Percentiles rank a stretch among this genome's conserved stretches.
Evolutionary conservation across 495 filamentous ascomycete species (phyloP).

Genomic region (Podospora pseudoanserina): DNA sequence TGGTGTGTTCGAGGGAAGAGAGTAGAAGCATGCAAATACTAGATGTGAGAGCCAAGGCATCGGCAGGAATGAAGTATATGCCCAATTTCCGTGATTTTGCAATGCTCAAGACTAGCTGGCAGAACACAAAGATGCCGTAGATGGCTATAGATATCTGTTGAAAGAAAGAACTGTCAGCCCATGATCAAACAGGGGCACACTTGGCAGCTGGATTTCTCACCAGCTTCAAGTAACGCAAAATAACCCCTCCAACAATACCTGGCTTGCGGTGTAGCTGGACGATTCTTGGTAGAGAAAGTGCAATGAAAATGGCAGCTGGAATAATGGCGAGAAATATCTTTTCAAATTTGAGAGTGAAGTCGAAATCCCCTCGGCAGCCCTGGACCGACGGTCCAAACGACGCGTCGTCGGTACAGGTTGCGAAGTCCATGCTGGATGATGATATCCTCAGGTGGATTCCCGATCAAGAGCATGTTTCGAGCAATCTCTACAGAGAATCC

Average conservation of each 20-base stretch:
- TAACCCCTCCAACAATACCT: conserved; percentile 33
- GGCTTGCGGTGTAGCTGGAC: conserved; percentile 33
- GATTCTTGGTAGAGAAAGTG: conserved; percentile 36
- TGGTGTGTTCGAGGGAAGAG: conserved; percentile 56
- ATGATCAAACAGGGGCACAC: not conserved
- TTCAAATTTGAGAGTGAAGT: conserved; percentile 49
- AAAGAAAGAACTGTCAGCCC: not conserved
- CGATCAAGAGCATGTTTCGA: not conserved
- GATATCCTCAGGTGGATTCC: not conserved
- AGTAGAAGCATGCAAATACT: conserved; percentile 39
- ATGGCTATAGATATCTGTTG: conserved; percentile 10
- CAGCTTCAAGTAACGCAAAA: conserved; percentile 37
- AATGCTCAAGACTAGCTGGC: conserved; percentile 31
- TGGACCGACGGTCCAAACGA: conserved; percentile 24
- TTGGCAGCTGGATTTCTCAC: conserved; percentile 20
- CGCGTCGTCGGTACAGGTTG: conserved; percentile 20
- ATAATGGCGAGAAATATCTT: conserved; percentile 44
- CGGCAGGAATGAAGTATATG: conserved; percentile 29
- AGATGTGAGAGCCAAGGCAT: conserved; percentile 31
- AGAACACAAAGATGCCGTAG: conserved; percentile 24
- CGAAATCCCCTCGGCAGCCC: conserved; percentile 36
- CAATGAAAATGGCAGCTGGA: conserved; percentile 41
- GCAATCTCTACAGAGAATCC: too few relatives aligned
- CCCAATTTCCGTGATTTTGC: conserved; percentile 11
- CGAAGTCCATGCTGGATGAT: conserved; percentile 24